A percentile compares a stretch with the other conserved stretches of the same genome.
These are phyloP conservation scores for Mrakia gelida DNA, from an alignment of 768 basidiomycete species.

Conservation along the genomic window DNA sequence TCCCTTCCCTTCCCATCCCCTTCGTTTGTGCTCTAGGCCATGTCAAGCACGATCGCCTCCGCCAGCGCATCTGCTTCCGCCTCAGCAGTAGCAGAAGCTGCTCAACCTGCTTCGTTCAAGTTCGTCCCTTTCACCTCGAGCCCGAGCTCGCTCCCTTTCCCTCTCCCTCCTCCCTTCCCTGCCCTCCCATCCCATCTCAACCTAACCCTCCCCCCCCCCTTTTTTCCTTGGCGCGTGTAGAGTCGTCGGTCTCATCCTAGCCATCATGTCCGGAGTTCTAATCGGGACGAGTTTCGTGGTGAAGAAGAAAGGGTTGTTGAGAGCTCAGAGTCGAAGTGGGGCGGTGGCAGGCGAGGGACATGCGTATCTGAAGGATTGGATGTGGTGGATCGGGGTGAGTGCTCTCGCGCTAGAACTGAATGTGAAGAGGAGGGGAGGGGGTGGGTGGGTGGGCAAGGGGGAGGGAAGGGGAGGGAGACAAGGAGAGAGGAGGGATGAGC, in stretches of 20 bases:
- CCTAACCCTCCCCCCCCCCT: background rate
- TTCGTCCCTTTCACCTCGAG: no score
- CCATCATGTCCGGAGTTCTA: conserved; percentile 65
- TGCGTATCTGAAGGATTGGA: conserved; percentile 79
- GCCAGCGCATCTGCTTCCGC: conserved; percentile 36
- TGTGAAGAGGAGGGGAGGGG: conserved; percentile 40
- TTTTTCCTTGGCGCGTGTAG: background rate
- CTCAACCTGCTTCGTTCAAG: conserved; percentile 44
- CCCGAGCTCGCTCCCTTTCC: no score
- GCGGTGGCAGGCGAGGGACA: conserved; percentile 72
- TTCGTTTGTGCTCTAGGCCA: background rate
- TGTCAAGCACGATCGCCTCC: conserved; percentile 34
- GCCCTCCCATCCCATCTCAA: no score
- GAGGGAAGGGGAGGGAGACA: conserved; percentile 41
- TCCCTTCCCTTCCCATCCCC: background rate
- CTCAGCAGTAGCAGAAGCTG: conserved; percentile 28
- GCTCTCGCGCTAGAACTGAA: background rate
- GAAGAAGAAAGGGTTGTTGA: conserved; percentile 90
- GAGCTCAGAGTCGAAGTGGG: conserved; percentile 45
- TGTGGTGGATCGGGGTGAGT: conserved; percentile 48
- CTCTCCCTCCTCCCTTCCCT: background rate
- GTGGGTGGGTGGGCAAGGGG: background rate
- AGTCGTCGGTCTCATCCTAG: conserved; percentile 47
- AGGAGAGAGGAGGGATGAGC: background rate
- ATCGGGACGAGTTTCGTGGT: conserved; percentile 90